Conservation (phyloP, 495 filamentous ascomycete species). For the Lophiotrema nucula region DNA sequence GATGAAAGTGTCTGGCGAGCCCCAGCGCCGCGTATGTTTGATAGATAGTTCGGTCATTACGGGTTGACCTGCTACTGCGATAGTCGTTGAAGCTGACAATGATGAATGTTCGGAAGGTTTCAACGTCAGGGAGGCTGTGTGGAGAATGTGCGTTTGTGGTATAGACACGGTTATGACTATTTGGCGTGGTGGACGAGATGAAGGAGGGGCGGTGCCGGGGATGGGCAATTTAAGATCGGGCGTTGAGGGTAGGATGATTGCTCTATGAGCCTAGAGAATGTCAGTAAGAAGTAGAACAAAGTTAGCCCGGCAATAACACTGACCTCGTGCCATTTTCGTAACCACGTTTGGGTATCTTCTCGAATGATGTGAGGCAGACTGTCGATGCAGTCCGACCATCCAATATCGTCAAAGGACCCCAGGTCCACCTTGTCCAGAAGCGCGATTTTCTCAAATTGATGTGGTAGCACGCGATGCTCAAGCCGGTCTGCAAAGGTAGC, state of each 20-base stretch:
- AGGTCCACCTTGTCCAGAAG: slow-evolving; percentile 30
- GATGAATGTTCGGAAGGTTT: slow-evolving; percentile 32
- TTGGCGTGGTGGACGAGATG: slow-evolving; percentile 20
- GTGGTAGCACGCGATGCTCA: slow-evolving; percentile 23
- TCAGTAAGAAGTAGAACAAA: not conserved
- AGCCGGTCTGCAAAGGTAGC: slow-evolving; percentile 39
- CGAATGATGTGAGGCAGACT: slow-evolving; percentile 30
- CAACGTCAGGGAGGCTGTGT: slow-evolving; percentile 73
- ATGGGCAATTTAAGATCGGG: not conserved
- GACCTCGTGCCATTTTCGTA: slow-evolving; percentile 41
- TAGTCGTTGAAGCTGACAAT: slow-evolving; percentile 37
- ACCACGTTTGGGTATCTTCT: slow-evolving; percentile 33
- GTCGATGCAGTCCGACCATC: slow-evolving; percentile 37
- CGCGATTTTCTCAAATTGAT: slow-evolving; percentile 34
- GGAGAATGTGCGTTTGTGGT: slow-evolving; percentile 79
- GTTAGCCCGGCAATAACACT: not conserved
- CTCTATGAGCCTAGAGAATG: slow-evolving; percentile 10
- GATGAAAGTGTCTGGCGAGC: slow-evolving; percentile 44
- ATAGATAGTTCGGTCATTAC: slow-evolving; percentile 70
- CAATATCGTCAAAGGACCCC: slow-evolving; percentile 37
- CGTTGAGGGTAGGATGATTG: slow-evolving; percentile 10
- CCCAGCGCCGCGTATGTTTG: slow-evolving; percentile 78
- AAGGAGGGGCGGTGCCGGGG: slow-evolving; percentile 8
- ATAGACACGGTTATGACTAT: slow-evolving; percentile 76
- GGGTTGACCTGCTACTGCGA: slow-evolving; percentile 64